Conservation (phyloP, 192 early-diverging fungal species). For the Entomortierella beljakovae region DNA sequence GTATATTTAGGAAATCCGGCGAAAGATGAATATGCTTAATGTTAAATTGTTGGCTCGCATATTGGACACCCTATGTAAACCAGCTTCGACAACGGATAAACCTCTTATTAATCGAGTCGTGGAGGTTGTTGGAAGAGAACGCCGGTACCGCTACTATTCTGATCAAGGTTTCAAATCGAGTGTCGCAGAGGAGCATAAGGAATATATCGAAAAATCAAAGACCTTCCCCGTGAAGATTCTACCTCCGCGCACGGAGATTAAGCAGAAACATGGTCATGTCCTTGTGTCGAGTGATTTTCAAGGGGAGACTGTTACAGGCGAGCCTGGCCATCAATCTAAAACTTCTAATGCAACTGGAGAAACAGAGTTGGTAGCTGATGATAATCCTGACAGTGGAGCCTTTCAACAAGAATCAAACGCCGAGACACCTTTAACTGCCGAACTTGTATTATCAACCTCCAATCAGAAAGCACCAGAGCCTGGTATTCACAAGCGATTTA, state of each 20-base stretch:
- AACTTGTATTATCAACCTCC: neutral
- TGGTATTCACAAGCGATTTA: conserved; percentile 15
- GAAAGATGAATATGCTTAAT: conserved; percentile 63
- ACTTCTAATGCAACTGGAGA: too few species aligned
- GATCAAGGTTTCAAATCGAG: conserved; percentile 39
- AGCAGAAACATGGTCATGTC: neutral
- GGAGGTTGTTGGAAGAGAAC: conserved; percentile 73
- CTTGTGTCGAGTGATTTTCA: conserved; percentile 10
- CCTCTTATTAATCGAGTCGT: conserved; percentile 54
- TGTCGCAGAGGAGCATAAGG: conserved; percentile 32
- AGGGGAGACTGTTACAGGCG: neutral
- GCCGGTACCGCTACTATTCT: conserved; percentile 73
- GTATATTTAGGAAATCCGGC: conserved; percentile 58
- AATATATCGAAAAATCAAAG: conserved; percentile 32
- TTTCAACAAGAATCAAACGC: too few species aligned
- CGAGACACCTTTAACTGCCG: neutral
- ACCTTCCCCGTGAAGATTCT: neutral
- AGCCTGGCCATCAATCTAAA: too few species aligned
- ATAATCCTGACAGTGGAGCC: too few species aligned
- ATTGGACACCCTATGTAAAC: conserved; percentile 48
- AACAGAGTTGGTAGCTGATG: too few species aligned
- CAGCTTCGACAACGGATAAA: conserved; percentile 11
- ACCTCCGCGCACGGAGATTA: neutral
- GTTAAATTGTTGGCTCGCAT: conserved; percentile 62
- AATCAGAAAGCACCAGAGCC: conserved; percentile 3